These are phyloP conservation scores for Zygoascus flipseniorum DNA, from an alignment of 805 yeast species.

Conservation along the genomic window DNA sequence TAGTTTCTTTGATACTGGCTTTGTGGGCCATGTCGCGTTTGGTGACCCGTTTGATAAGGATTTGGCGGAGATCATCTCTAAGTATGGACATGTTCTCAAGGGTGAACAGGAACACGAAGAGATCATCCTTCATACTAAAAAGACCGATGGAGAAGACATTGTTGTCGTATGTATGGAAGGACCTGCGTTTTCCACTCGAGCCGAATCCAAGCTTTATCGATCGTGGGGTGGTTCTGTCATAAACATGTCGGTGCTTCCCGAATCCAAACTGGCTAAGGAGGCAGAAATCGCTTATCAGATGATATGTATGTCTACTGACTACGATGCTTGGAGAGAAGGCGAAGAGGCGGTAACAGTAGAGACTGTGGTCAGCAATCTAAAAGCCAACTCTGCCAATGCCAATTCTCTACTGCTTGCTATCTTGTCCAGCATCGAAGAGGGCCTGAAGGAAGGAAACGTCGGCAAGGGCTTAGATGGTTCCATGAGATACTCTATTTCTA, in stretches of 20 bases:
- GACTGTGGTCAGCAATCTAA: slow-evolving; percentile 83
- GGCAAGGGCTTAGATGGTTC: slow-evolving; percentile 68
- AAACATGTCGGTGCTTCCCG: slow-evolving; percentile 97
- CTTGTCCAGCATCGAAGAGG: slow-evolving; percentile 57
- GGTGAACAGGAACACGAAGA: slow-evolving; percentile 36
- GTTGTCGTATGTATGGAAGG: slow-evolving; percentile 98
- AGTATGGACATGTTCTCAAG: slow-evolving; percentile 48
- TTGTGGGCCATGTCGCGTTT: slow-evolving; percentile 95
- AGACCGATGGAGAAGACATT: slow-evolving; percentile 60
- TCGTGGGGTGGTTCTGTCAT: slow-evolving; percentile 91
- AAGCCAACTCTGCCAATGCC: slow-evolving; percentile 83
- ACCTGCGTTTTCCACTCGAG: slow-evolving; percentile 94
- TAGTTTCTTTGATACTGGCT: slow-evolving; percentile 83
- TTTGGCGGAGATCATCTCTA: slow-evolving; percentile 56
- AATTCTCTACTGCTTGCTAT: slow-evolving; percentile 63
- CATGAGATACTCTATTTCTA: slow-evolving; percentile 75
- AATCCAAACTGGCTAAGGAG: slow-evolving; percentile 92
- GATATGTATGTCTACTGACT: slow-evolving; percentile 98
- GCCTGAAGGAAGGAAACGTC: slow-evolving; percentile 44
- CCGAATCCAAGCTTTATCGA: slow-evolving; percentile 82
- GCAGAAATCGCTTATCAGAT: slow-evolving; percentile 96
- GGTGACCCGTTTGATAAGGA: slow-evolving; percentile 91
- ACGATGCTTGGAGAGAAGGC: slow-evolving; percentile 95
- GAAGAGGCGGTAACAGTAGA: slow-evolving; percentile 98
- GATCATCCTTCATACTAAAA: slow-evolving; percentile 56